Base-by-base conservation (phyloP, 2,329 filamentous ascomycete species). In the Aspergillus sp. region DNA sequence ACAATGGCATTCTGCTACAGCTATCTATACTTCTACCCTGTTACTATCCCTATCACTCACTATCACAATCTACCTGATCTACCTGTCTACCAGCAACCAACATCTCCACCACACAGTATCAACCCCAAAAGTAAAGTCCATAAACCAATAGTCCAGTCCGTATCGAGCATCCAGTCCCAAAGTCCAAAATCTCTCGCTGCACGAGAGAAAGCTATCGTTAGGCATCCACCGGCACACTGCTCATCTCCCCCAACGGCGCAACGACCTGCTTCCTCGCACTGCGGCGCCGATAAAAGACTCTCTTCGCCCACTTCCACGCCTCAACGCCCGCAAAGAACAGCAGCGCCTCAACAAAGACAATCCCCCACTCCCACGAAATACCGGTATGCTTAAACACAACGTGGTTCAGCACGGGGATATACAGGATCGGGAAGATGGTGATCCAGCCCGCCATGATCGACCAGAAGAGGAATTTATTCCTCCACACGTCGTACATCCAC, bases 381-480 rank as follows among this genome's bases (percentile, higher is more conserved):
- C 82, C 82, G 2, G 76, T 81, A 62, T 90, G 88, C 67, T 87
- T 83, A 71, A 90, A 90, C 0, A 90, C 87, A 1, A 77, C 74
- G 6, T 80, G 79, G 69, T 89, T 89, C 64, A 90, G 78, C 11
- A 84, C 83, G 0, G 88, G 88, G 53, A 90, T 89, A 65, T 91
- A 91, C 0, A 87, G 73, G 5, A 83, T 81, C 0, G 85, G 84
- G 62, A 87, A 84, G 1, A 85, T 79, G 4, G 81, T 80, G 23
- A 86, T 62, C 60, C 82, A 83, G 7, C 84, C 85, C 5, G 81
- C 69, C 37, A 83, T 77, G 59, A 89, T 82, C 21, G 85, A 81
- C 76, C 81, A 88, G 79, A 89, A 89, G 23, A 89, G 77, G 76
- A 91, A 90, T 71, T 86, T 79, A 77, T 91, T 92, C 61, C 84